Evolutionary conservation across 768 basidiomycete genomes (phyloP).

Genomic region (Phylloporus rhodoxanthus): DNA sequence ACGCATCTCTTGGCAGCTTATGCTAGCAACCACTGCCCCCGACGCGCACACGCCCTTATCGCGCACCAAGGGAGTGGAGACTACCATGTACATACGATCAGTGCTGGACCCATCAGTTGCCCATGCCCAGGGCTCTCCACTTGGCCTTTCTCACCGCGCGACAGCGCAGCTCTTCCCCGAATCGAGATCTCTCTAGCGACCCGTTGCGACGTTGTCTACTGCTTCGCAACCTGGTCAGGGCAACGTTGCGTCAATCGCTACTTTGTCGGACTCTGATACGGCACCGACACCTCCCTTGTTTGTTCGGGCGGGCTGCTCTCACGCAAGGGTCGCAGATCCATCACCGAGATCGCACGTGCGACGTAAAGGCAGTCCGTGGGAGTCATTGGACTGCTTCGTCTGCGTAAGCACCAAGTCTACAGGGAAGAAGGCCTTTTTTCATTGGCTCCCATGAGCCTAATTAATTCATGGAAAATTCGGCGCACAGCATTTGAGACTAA

Average conservation of each 20-base stretch:
- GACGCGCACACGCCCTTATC: background rate
- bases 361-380: background rate
- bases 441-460: slow-evolving; percentile 6
- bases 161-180: background rate
- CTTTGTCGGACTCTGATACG: background rate
- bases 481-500: background rate
- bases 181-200: background rate
- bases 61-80: background rate
- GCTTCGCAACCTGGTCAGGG: background rate
- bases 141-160: background rate
- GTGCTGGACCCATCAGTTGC: background rate
- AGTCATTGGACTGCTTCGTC: background rate
- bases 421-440: background rate
- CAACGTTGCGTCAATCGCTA: background rate
- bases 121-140: background rate
- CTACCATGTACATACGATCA: background rate
- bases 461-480: background rate
- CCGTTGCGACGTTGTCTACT: background rate
- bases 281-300: background rate
- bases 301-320: background rate
- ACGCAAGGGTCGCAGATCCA: background rate
- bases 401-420: background rate
- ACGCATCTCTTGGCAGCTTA: background rate
- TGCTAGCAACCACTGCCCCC: background rate
- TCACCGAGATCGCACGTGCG: background rate